Base-by-base conservation (phyloP, 306 rosid species). In the Cyamopsis tetragonoloba region DNA sequence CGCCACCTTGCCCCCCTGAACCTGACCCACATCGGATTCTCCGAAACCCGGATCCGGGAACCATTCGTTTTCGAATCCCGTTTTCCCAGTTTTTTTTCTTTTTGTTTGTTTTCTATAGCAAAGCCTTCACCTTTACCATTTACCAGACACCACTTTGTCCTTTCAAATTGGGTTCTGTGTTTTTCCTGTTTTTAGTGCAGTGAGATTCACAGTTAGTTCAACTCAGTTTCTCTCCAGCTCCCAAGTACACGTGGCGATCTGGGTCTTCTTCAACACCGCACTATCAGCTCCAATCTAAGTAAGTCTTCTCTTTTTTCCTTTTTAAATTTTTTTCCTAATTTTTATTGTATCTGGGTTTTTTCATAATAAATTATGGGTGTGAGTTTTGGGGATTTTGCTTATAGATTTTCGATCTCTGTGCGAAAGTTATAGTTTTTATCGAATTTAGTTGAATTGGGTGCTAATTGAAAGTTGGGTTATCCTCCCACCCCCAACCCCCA, bases 221-320 rank as follows among this genome's bases (percentile, higher is more conserved):
- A 75, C 81, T 81, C 66, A 78, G 63, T 84, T 87, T 75, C 53
- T 86, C 88, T 84, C 71, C 74, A 74, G 73, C 78, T 91, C 70
- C 82, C 32, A 68, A 79, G 72, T 53, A 77, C 97, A 86, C 87
- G 95, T 80, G 93, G 81, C 89, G 97, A 91, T 88, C 96, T 91
- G 81, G 87, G 70, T 88, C 77, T 72, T 73, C 82, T 72, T 81
- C 89, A 58, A 68, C 76, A 59, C 67, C 77, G 80, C 73, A 74
- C 85, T 70, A 39, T 58, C 78, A 24, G 80, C 81, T 78, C 79
- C 38, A 74, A 72, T 81, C 80, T 76, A 87, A 76, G 97, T 91
- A 71, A 88, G 93, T 79, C 2, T 24, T 41, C 73, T 41, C 73
- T 54, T 18, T 22, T 7, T 39, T 54, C 2, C 6, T 24, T 17